phyloP scores from a whole-genome alignment of 345 rosid species.

The Eucalyptus erythrocorys region DNA sequence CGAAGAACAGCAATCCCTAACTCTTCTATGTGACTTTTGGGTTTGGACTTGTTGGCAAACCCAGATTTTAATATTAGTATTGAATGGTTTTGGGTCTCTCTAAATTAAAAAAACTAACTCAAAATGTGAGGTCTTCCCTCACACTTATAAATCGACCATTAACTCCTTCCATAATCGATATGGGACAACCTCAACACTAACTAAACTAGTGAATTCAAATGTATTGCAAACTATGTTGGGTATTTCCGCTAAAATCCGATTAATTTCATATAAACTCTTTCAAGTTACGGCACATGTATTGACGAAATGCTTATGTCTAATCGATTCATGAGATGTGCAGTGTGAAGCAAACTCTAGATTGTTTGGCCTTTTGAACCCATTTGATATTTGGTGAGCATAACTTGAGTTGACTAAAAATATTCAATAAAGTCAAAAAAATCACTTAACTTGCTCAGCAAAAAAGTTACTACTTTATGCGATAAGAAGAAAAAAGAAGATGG shows the following conservation, averaged over 20 bases:
- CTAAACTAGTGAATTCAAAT: neutral
- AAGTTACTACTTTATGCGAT: neutral
- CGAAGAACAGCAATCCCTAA: too few relatives aligned
- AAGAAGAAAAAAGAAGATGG: neutral
- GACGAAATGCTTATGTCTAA: neutral
- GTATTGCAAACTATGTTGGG: neutral
- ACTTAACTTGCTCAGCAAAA: neutral
- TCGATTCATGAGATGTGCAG: fast-evolving
- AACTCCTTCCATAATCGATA: too few relatives aligned
- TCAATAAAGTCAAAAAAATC: neutral
- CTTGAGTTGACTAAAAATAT: neutral
- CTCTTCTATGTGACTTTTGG: too few relatives aligned
- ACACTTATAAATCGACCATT: too few relatives aligned
- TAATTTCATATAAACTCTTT: neutral
- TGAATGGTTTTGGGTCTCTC: too few relatives aligned
- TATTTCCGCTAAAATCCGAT: neutral
- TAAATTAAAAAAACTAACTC: too few relatives aligned
- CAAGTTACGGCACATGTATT: neutral
- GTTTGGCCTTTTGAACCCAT: neutral
- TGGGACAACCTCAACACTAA: neutral
- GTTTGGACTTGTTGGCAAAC: too few relatives aligned
- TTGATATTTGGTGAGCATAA: neutral
- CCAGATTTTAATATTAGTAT: too few relatives aligned
- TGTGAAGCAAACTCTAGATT: neutral
- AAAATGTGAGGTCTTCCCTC: too few relatives aligned